These are phyloP conservation scores for Penicillium angulare DNA, from an alignment of 495 filamentous ascomycete species.

Conservation along the genomic window DNA sequence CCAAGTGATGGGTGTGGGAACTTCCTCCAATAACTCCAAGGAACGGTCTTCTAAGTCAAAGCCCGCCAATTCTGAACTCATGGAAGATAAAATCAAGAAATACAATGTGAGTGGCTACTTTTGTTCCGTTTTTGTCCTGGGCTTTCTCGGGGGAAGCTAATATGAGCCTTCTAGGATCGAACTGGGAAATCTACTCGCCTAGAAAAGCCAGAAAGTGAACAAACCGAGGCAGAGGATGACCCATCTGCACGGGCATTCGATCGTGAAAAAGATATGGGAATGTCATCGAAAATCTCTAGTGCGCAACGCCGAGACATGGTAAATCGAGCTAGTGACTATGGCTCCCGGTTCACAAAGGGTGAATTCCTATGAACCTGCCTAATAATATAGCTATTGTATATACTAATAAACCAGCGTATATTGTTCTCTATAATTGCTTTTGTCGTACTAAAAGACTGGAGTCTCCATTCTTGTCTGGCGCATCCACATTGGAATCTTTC, in stretches of 20 bases:
- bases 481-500: no score
- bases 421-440: no score
- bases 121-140: no score
- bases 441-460: no score
- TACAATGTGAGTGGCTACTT: slow-evolving; percentile 49
- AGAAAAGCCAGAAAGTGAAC: slow-evolving; percentile 54
- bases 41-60: slow-evolving; percentile 12
- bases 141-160: no score
- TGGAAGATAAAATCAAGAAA: slow-evolving; percentile 55
- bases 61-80: slow-evolving; percentile 15
- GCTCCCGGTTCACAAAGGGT: slow-evolving; percentile 76
- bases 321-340: slow-evolving; percentile 77
- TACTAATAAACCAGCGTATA: no score
- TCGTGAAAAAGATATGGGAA: slow-evolving; percentile 89
- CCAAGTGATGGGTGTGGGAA: slow-evolving; percentile 73
- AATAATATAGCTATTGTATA: no score
- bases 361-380: slow-evolving; percentile 55
- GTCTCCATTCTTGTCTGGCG: no score
- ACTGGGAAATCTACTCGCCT: slow-evolving; percentile 62
- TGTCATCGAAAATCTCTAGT: slow-evolving; percentile 68
- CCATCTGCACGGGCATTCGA: slow-evolving; percentile 88
- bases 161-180: slow-evolving; percentile 52
- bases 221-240: slow-evolving; percentile 86
- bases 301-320: slow-evolving; percentile 77
- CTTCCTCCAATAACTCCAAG: slow-evolving; percentile 2